phyloP scores from a whole-genome alignment of 2,329 filamentous ascomycete species.

The Cryphonectria naterciae region DNA sequence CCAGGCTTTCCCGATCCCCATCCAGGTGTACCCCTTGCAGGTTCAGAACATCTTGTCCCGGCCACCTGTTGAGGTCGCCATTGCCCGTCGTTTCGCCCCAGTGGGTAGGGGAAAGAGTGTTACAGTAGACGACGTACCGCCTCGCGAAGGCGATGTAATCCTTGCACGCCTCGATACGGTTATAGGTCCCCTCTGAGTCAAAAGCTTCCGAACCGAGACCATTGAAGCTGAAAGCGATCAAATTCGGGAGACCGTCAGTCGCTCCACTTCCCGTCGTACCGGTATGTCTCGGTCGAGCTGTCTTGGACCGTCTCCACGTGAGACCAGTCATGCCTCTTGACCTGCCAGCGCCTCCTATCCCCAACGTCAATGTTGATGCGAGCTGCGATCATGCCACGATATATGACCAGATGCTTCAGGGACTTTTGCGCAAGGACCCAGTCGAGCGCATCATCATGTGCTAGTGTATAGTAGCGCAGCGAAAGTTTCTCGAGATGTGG shows the following conservation, averaged over 20 bases:
- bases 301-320: background rate
- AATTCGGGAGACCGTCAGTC: slow-evolving; percentile 19
- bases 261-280: slow-evolving; percentile 23
- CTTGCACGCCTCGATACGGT: too few relatives aligned
- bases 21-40: slow-evolving; percentile 9
- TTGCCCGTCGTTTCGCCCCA: background rate
- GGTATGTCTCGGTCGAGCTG: background rate
- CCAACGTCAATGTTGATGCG: background rate
- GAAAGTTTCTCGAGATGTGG: slow-evolving; percentile 18
- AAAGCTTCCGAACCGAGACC: background rate
- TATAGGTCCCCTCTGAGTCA: background rate
- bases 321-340: slow-evolving; percentile 13
- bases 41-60: slow-evolving; percentile 5
- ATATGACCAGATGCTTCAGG: slow-evolving; percentile 10
- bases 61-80: background rate
- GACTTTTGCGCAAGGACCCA: slow-evolving; percentile 21
- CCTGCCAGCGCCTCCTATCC: slow-evolving; percentile 7
- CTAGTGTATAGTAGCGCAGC: slow-evolving; percentile 4
- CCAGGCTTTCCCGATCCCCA: slow-evolving; percentile 14
- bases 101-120: slow-evolving; percentile 7
- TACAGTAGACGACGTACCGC: slow-evolving; percentile 16
- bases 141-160: background rate
- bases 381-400: slow-evolving; percentile 16
- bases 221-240: slow-evolving; percentile 19
- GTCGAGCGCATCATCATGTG: slow-evolving; percentile 19